These are phyloP conservation scores for Kwoniella heveanensis DNA, from an alignment of 768 basidiomycete genomes.

Conservation along the genomic window DNA sequence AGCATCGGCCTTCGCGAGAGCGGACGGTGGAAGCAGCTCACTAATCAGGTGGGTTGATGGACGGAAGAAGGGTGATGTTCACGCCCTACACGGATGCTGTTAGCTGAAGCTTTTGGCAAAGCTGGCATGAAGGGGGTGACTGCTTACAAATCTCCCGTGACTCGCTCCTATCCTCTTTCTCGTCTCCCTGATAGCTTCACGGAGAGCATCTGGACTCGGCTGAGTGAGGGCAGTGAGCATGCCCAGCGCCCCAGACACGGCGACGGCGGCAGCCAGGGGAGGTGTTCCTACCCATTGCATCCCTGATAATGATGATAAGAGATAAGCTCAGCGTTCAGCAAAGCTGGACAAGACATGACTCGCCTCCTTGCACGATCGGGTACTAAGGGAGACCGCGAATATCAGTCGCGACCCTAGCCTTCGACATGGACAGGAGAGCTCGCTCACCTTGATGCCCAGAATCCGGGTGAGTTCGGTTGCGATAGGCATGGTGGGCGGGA, in stretches of 20 bases:
- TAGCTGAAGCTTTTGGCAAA: constrained; percentile 54
- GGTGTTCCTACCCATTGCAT: constrained; percentile 70
- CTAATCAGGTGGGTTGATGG: constrained; percentile 88
- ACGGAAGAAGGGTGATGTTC: constrained; percentile 76
- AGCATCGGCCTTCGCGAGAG: too few species aligned
- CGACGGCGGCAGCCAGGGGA: constrained; percentile 47
- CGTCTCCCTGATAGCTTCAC: constrained; percentile 77
- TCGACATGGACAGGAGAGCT: too few species aligned
- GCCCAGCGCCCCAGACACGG: constrained; percentile 59
- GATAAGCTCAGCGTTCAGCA: background rate
- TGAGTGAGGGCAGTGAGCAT: constrained; percentile 86
- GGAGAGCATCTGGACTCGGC: constrained; percentile 77
- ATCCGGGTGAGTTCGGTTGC: constrained; percentile 39
- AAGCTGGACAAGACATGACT: background rate
- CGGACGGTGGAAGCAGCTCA: constrained; percentile 58
- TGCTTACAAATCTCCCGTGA: constrained; percentile 42
- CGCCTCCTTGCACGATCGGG: constrained; percentile 47
- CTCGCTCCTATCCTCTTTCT: constrained; percentile 58
- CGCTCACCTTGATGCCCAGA: constrained; percentile 41
- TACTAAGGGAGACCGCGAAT: constrained; percentile 16
- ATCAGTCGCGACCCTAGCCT: constrained; percentile 1
- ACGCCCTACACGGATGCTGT: constrained; percentile 72
- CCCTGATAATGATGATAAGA: constrained; percentile 15
- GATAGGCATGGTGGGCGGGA: constrained; percentile 31
- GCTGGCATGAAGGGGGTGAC: background rate